phyloP scores from a whole-genome alignment of 1,139 yeast genomes.

The Zhuliangozyma parablackwelliae region DNA sequence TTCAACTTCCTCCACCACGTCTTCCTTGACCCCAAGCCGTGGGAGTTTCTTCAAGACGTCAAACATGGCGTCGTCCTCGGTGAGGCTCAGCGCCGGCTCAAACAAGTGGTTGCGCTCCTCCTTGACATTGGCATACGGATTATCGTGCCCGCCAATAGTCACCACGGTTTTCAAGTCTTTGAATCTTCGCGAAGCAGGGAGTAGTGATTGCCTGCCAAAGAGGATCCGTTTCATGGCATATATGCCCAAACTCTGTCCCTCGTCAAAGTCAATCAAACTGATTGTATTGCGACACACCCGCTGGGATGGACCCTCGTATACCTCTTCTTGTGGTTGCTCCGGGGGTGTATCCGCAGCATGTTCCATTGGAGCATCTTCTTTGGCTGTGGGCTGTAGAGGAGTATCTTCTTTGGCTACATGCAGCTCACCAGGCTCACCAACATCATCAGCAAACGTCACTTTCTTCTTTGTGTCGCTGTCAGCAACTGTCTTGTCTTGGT shows the following conservation, averaged over 20 bases:
- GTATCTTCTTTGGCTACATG: conserved; percentile 1
- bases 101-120: conserved; percentile 36
- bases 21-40: conserved; percentile 58
- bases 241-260: conserved; percentile 16
- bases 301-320: conserved; percentile 64
- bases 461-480: conserved; percentile 11
- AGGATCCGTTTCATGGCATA: conserved; percentile 40
- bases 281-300: conserved; percentile 49
- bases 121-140: conserved; percentile 31
- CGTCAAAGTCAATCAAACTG: conserved; percentile 45
- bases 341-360: conserved; percentile 1
- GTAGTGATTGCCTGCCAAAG: conserved; percentile 57
- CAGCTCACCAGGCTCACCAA: conserved; percentile 10
- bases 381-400: neutral
- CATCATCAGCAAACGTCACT: conserved; percentile 30
- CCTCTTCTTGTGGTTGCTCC: conserved; percentile 13
- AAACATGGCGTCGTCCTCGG: conserved; percentile 39
- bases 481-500: conserved; percentile 2
- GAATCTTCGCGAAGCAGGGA: conserved; percentile 50
- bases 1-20: conserved; percentile 40
- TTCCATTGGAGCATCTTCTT: conserved; percentile 3
- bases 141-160: conserved; percentile 41
- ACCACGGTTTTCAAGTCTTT: conserved; percentile 53
- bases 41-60: conserved; percentile 57
- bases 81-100: conserved; percentile 29